These are phyloP conservation scores for Ceriops tagal DNA, from an alignment of 345 rosid genomes.

Conservation along the genomic window DNA sequence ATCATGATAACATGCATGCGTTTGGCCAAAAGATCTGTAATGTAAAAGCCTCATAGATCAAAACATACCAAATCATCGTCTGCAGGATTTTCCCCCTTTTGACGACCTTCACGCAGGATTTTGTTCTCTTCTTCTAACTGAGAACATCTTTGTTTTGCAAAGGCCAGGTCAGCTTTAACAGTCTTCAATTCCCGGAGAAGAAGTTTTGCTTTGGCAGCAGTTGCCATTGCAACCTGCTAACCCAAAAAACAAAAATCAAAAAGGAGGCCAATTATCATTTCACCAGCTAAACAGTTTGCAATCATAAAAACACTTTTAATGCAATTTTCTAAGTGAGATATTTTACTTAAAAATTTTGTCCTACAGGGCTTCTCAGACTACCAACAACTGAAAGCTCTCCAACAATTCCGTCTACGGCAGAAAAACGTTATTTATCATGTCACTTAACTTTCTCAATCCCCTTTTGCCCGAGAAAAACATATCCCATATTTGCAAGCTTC, in stretches of 20 bases:
- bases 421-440: too few species aligned
- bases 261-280: conserved; percentile 29
- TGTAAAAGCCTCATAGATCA: background rate
- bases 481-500: background rate
- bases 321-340: background rate
- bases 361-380: background rate
- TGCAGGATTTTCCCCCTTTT: conserved; percentile 68
- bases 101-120: conserved; percentile 77
- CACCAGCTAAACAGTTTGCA: conserved; percentile 12
- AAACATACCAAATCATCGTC: conserved; percentile 83
- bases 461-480: too few species aligned
- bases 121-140: conserved; percentile 93
- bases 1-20: too few species aligned
- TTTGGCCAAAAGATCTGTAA: too few species aligned
- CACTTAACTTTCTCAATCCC: background rate
- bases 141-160: conserved; percentile 76
- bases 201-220: conserved; percentile 94
- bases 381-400: too few species aligned
- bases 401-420: too few species aligned
- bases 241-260: conserved; percentile 4
- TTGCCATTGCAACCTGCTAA: conserved; percentile 94
- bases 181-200: conserved; percentile 93
- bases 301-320: background rate
- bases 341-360: background rate
- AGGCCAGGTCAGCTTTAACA: conserved; percentile 84